These are phyloP conservation scores for Hemileccinum impolitum DNA, from an alignment of 768 basidiomycete genomes.

Conservation along the genomic window DNA sequence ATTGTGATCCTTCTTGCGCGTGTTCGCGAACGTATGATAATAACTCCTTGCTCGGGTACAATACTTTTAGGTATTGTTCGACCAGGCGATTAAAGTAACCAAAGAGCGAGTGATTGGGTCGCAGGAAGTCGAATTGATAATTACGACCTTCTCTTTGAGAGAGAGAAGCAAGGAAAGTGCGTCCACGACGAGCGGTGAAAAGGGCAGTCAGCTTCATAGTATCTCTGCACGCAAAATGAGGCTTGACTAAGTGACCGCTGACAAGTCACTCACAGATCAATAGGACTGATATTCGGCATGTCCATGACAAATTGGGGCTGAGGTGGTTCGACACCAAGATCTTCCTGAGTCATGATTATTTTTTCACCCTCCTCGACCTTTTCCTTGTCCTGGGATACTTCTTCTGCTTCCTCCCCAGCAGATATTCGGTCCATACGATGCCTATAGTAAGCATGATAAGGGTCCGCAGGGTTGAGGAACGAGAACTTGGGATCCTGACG, in stretches of 20 bases:
- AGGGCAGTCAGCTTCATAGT: conserved; percentile 95
- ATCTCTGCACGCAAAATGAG: conserved; percentile 51
- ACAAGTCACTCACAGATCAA: conserved; percentile 78
- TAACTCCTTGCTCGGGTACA: conserved; percentile 76
- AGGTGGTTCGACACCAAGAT: conserved; percentile 75
- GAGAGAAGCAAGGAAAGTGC: conserved; percentile 78
- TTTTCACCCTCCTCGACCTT: conserved; percentile 36
- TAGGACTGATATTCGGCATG: conserved; percentile 79
- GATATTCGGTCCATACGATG: conserved; percentile 83
- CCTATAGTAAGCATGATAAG: conserved; percentile 98
- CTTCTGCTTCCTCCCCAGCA: conserved; percentile 72
- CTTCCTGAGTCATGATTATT: conserved; percentile 40
- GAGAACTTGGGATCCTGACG: conserved; percentile 98
- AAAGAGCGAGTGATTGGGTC: conserved; percentile 94
- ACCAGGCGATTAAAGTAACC: conserved; percentile 96
- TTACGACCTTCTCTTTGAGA: conserved; percentile 90
- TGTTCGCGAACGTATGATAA: conserved; percentile 72
- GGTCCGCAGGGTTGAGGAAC: conserved; percentile 94
- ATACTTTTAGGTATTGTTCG: conserved; percentile 90
- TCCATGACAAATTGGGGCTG: conserved; percentile 80
- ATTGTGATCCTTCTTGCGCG: conserved; percentile 61
- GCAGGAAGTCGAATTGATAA: conserved; percentile 96
- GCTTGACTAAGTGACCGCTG: neutral
- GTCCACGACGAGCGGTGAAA: conserved; percentile 90
- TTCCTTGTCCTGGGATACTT: conserved; percentile 44